Conservation (phyloP, 495 filamentous ascomycete genomes). For the Usnea hakonensis region DNA sequence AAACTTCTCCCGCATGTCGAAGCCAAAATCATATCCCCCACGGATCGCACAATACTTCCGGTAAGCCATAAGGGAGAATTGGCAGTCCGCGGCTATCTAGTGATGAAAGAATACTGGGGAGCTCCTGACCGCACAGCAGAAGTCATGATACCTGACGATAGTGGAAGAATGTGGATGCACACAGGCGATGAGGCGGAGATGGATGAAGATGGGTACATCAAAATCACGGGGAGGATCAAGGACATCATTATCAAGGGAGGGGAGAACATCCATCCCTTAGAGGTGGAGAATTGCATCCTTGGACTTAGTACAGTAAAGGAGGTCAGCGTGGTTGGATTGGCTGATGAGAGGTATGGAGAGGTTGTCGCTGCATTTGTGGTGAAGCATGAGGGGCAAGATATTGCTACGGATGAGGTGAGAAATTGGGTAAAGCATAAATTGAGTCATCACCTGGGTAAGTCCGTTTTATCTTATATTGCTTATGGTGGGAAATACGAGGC, state of each 20-base stretch:
- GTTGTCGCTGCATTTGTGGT: conserved; percentile 78
- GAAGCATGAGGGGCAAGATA: conserved; percentile 34
- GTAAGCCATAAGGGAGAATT: conserved; percentile 69
- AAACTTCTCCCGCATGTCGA: conserved; percentile 70
- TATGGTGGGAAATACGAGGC: background rate
- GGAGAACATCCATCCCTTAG: conserved; percentile 93
- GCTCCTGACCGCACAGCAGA: conserved; percentile 61
- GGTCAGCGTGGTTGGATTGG: conserved; percentile 74
- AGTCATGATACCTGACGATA: conserved; percentile 55
- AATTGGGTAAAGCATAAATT: conserved; percentile 66
- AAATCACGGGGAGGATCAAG: conserved; percentile 74
- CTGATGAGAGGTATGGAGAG: conserved; percentile 80
- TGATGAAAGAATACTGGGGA: conserved; percentile 88
- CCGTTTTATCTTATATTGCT: background rate
- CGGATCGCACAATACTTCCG: conserved; percentile 51
- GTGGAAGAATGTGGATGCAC: conserved; percentile 64
- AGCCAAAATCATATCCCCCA: conserved; percentile 72
- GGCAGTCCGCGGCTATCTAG: conserved; percentile 72
- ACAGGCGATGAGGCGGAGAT: conserved; percentile 92
- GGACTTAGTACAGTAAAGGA: conserved; percentile 60
- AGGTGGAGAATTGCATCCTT: conserved; percentile 88
- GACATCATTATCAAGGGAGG: conserved; percentile 90
- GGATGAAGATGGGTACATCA: conserved; percentile 58
- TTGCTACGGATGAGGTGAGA: conserved; percentile 50
- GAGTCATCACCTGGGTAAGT: conserved; percentile 65